These are phyloP conservation scores for Dioszegia crocea DNA, from an alignment of 768 basidiomycete species.

Conservation along the genomic window DNA sequence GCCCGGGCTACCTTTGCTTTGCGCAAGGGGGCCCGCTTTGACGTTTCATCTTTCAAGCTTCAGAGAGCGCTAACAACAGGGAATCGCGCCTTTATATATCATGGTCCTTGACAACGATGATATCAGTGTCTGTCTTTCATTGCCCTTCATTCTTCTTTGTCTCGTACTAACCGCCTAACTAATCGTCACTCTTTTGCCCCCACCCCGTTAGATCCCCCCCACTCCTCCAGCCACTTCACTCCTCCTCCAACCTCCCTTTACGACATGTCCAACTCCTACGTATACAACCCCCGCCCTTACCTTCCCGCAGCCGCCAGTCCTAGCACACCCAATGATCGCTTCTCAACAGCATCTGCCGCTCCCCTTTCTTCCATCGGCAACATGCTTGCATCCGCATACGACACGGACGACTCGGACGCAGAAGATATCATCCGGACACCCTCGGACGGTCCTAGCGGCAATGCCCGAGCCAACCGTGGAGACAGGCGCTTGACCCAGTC, in stretches of 20 bases:
- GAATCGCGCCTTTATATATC: no score
- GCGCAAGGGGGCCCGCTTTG: no score
- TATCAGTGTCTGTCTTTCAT: no score
- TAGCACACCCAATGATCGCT: background rate
- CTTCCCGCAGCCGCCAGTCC: background rate
- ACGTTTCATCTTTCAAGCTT: no score
- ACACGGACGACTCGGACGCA: conserved; percentile 15
- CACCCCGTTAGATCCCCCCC: background rate
- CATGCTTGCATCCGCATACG: conserved; percentile 15
- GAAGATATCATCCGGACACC: conserved; percentile 8
- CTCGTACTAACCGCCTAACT: background rate
- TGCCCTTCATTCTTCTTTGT: no score
- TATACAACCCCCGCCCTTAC: conserved; percentile 4
- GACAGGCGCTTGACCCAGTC: background rate
- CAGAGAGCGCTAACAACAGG: no score
- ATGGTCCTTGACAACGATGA: no score
- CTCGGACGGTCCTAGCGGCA: background rate
- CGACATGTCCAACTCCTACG: background rate
- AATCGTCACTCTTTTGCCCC: background rate
- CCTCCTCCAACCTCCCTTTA: background rate
- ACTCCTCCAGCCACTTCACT: conserved; percentile 4
- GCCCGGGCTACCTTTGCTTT: no score
- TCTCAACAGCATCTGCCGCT: conserved; percentile 8
- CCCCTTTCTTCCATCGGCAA: conserved; percentile 20
- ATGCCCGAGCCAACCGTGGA: background rate